phyloP scores from a whole-genome alignment of 176 grass and related monocot species.

The Pontederia crassipes region DNA sequence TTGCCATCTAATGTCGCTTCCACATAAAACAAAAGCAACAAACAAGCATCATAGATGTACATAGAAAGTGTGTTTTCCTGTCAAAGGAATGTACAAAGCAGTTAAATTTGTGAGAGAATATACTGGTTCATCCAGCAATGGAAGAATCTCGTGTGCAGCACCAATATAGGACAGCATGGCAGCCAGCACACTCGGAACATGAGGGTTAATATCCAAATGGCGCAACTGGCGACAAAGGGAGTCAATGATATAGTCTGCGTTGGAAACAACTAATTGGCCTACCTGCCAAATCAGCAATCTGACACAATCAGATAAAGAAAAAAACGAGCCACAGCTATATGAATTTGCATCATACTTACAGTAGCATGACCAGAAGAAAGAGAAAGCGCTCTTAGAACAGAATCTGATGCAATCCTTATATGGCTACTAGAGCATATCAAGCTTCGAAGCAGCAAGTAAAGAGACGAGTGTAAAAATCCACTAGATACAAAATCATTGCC shows the following conservation, averaged over 20 bases:
- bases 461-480: constrained; percentile 91
- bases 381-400: constrained; percentile 62
- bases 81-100: too few relatives aligned
- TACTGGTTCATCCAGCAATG: constrained; percentile 96
- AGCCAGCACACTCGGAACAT: constrained; percentile 89
- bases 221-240: constrained; percentile 76
- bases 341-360: constrained; percentile 39
- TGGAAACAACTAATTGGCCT: constrained; percentile 60
- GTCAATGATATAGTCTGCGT: constrained; percentile 95
- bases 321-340: constrained; percentile 1
- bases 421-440: constrained; percentile 70
- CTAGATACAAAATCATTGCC: constrained; percentile 68
- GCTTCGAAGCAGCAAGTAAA: constrained; percentile 73
- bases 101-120: neutral
- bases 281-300: constrained; percentile 38
- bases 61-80: too few relatives aligned
- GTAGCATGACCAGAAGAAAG: constrained; percentile 43
- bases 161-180: constrained; percentile 86
- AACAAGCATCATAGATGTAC: too few relatives aligned
- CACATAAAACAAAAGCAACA: too few relatives aligned
- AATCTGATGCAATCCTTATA: constrained; percentile 82
- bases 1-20: too few relatives aligned
- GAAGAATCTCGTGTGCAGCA: constrained; percentile 79
- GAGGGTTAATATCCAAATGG: constrained; percentile 69
- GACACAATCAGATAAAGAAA: constrained; percentile 6